Evolutionary conservation across 2,329 filamentous ascomycete species (phyloP), one percentile per base, ranked within the genome.

Genomic region (Zasmidium angulare): DNA sequence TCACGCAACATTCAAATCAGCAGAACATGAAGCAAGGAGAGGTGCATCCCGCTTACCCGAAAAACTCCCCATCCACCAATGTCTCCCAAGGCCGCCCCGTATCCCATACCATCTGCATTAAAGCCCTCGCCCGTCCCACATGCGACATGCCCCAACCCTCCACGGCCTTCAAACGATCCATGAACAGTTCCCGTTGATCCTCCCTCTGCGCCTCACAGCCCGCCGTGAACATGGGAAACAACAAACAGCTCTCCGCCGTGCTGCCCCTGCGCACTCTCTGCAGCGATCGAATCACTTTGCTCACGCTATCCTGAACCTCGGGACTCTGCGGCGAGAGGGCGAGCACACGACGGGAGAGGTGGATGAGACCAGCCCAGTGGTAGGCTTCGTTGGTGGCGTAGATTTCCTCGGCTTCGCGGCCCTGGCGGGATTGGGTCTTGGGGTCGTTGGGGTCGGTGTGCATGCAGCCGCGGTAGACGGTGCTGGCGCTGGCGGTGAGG

Each of bases 171-270:
- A 95, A 80, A 50, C 90, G 80, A 65, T 85, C 82, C 68, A 90
- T 77, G 40, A 93, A 84, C 68, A 84, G 80, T 22, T 77, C 76
- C 52, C 86, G 79, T 66, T 88, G 83, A 2, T 74, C 75, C 31
- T 78, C 68, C 51, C 86, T 82, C 56, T 77, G 77, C 0, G 86
- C 85, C 72, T 95, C 89, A 65, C 89, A 93, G 0, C 90, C 91
- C 1, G 90, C 90, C 1, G 89, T 90, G 73, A 95, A 95, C 76
- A 95, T 86, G 0, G 91, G 90, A 64, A 95, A 93, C 43, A 95
- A 73, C 19, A 90, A 77, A 68, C 89, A 91, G 9, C 85, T 86
- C 73, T 93, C 90, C 0, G 89, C 89, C 17, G 86, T 86, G 26
- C 87, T 87, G 4, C 89, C 88, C 12, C 81, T 77, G 12, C 85